These are phyloP conservation scores for Centella asiatica DNA, from an alignment of 129 eudicot species.

Conservation along the genomic window DNA sequence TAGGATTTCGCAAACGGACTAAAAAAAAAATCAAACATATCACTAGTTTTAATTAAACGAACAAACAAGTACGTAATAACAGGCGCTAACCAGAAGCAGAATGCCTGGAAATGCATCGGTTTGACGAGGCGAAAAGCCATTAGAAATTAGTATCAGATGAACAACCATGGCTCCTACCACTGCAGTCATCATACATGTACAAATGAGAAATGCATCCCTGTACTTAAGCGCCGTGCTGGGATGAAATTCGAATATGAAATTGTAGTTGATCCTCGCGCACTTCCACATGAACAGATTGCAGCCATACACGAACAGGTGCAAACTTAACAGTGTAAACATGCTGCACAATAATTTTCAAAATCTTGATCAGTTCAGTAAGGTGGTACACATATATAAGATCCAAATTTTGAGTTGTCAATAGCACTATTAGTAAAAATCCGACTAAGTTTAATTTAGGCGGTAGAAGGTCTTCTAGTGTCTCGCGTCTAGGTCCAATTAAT, in stretches of 20 bases:
- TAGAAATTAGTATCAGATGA: slow-evolving; percentile 66
- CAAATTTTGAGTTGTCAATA: background rate
- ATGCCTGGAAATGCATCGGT: slow-evolving; percentile 80
- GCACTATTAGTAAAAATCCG: too few relatives aligned
- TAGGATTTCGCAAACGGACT: too few relatives aligned
- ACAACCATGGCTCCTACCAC: slow-evolving; percentile 80
- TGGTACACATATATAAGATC: too few relatives aligned
- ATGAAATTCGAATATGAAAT: slow-evolving; percentile 80
- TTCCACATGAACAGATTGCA: slow-evolving; percentile 89
- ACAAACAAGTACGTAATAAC: background rate
- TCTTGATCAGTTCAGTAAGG: background rate
- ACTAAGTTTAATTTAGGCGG: too few relatives aligned
- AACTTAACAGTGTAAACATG: slow-evolving; percentile 79
- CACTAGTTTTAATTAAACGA: background rate
- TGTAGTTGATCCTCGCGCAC: slow-evolving; percentile 74
- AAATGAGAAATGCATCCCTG: slow-evolving; percentile 82
- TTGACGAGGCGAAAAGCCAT: slow-evolving; percentile 44
- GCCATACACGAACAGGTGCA: slow-evolving; percentile 92
- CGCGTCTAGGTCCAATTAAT: too few relatives aligned
- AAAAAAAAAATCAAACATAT: too few relatives aligned
- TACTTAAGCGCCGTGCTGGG: slow-evolving; percentile 64
- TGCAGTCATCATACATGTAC: slow-evolving; percentile 75
- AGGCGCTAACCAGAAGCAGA: slow-evolving; percentile 54
- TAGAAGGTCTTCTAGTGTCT: too few relatives aligned
- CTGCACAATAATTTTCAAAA: slow-evolving; percentile 28